These are phyloP conservation scores for Solanum dulcamara DNA, from an alignment of 257 asterid genomes.

Conservation along the genomic window DNA sequence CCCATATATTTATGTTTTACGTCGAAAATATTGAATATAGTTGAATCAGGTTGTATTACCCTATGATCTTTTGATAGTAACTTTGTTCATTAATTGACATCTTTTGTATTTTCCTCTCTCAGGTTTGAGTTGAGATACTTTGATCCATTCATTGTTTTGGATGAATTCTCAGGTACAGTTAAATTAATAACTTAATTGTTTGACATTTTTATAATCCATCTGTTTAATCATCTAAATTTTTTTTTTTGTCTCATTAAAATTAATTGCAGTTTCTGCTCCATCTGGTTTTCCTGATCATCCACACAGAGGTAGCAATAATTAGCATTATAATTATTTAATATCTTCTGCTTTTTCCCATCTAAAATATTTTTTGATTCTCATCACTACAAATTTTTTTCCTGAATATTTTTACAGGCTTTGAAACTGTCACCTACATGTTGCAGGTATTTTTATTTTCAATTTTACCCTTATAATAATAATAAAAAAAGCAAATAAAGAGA, in stretches of 20 bases:
- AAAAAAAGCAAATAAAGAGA: background rate
- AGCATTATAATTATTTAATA: background rate
- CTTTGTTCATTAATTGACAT: background rate
- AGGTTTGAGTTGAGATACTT: constrained; percentile 72
- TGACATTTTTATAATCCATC: background rate
- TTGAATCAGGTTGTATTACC: too few relatives aligned
- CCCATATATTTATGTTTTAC: too few relatives aligned
- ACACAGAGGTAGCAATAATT: constrained; percentile 54
- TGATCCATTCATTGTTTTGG: constrained; percentile 81
- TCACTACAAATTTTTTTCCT: background rate
- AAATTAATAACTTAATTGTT: background rate
- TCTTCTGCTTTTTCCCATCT: background rate
- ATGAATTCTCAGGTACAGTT: constrained; percentile 68
- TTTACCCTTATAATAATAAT: background rate
- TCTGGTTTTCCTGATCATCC: constrained; percentile 99
- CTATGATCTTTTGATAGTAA: background rate
- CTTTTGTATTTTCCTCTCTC: background rate
- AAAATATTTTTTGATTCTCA: background rate
- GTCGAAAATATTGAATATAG: too few relatives aligned
- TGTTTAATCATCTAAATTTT: background rate
- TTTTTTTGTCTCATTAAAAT: background rate
- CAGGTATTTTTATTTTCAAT: constrained; percentile 34
- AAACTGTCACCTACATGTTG: constrained; percentile 89
- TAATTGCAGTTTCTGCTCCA: constrained; percentile 70
- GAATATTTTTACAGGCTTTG: constrained; percentile 63